Conservation (phyloP, 2,329 filamentous ascomycete species). For the Aspergillus niger region DNA sequence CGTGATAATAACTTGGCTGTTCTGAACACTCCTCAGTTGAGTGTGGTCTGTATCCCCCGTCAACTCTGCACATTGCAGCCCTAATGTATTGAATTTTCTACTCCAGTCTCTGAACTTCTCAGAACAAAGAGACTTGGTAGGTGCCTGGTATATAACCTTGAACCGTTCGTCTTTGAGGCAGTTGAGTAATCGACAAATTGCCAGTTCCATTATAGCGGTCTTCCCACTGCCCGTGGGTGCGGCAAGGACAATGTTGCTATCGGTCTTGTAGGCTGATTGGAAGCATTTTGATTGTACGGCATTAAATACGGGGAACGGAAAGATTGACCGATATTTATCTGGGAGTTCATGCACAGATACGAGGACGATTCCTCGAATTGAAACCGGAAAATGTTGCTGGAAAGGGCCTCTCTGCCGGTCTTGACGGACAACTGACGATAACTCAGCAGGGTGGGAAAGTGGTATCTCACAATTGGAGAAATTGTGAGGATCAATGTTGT, state of each 20-base stretch:
- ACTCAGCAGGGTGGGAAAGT: neutral
- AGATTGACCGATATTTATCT: conserved; percentile 68
- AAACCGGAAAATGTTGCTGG: conserved; percentile 28
- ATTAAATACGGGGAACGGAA: conserved; percentile 76
- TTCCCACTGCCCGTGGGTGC: conserved; percentile 86
- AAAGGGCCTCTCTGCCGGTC: conserved; percentile 17
- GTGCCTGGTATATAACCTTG: conserved; percentile 84
- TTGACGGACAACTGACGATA: neutral
- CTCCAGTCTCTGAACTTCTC: conserved; percentile 78
- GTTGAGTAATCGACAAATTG: conserved; percentile 71
- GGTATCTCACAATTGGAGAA: neutral
- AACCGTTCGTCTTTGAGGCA: conserved; percentile 61
- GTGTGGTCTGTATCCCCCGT: conserved; percentile 75
- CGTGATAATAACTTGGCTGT: conserved; percentile 78
- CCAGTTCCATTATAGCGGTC: conserved; percentile 77
- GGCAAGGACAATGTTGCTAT: conserved; percentile 76
- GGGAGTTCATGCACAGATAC: conserved; percentile 64
- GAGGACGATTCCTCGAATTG: conserved; percentile 62
- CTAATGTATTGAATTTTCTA: conserved; percentile 68
- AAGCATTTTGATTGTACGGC: conserved; percentile 83
- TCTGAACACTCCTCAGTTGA: conserved; percentile 69
- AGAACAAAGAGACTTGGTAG: conserved; percentile 78
- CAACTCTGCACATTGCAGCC: conserved; percentile 71
- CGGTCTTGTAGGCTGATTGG: conserved; percentile 62
- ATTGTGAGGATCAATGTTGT: neutral